Percentiles rank a stretch among this genome's conserved stretches.
Evolutionary conservation across 345 rosid genomes (phyloP).

Genomic region (Hypericum androsaemum): DNA sequence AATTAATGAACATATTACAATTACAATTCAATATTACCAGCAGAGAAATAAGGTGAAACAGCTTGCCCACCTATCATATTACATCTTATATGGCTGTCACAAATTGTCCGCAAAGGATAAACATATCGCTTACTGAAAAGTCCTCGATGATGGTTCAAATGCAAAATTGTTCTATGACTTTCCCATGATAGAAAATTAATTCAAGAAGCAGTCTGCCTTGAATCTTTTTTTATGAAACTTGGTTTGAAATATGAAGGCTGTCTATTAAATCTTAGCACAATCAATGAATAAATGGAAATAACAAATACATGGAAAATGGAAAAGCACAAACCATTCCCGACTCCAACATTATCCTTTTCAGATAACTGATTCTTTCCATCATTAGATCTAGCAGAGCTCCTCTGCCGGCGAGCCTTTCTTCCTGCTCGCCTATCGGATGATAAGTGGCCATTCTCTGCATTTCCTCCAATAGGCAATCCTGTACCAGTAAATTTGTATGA

Average conservation of each 20-base stretch:
- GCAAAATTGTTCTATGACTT: too few species aligned
- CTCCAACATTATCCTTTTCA: constrained; percentile 41
- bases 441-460: constrained; percentile 35
- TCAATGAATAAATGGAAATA: neutral
- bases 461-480: constrained; percentile 34
- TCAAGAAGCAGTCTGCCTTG: too few species aligned
- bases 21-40: neutral
- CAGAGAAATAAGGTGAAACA: too few species aligned
- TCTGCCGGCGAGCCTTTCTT: constrained; percentile 74
- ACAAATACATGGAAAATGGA: neutral
- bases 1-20: neutral
- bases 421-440: constrained; percentile 43
- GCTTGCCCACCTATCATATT: too few species aligned
- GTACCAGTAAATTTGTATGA: constrained; percentile 10
- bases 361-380: constrained; percentile 44
- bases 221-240: too few species aligned
- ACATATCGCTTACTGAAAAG: too few species aligned
- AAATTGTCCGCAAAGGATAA: too few species aligned
- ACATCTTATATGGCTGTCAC: too few species aligned
- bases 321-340: constrained; percentile 18
- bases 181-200: too few species aligned
- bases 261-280: neutral
- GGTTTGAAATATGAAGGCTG: too few species aligned
- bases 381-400: constrained; percentile 39
- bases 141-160: too few species aligned